Evolutionary conservation across 2,329 filamentous ascomycete species (phyloP), one percentile per base, ranked within the genome.

Genomic region (Fusarium sp.): DNA sequence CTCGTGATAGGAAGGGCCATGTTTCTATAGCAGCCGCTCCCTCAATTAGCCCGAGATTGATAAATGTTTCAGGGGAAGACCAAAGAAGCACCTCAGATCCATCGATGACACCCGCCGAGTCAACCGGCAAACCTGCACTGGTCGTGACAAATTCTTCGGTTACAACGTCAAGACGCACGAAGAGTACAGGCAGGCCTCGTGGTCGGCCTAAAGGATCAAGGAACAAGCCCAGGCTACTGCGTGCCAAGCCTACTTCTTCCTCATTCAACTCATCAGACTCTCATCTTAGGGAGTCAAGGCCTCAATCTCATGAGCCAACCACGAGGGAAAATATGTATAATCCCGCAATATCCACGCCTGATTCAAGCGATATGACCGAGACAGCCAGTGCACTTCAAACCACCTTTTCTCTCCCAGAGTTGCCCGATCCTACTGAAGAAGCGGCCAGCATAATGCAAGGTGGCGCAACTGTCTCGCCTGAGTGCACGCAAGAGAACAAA

Each of bases 181-280:
- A 75, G 26, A 76, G 78, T 24, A 72, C 74, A 17, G 68, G 68
- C 20, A 81, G 78, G 58, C 82, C 81, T 61, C 78, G 79, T 67
- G 82, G 83, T 14, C 81, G 85, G 44, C 83, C 87, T 3, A 88
- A 85, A 63, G 85, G 85, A 1, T 85, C 85, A 20, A 86, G 83
- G 68, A 85, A 84, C 60, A 83, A 84, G 36, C 78, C 80, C 22
- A 85, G 81, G 63, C 71, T 79, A 13, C 71, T 58, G 8, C 38
- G 60, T 20, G 73, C 65, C 24, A 10, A 30, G 32, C 56, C 20
- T 52, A 13, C n/a, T 36, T 28, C 56, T 50, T 36, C 55, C 34
- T 51, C 56, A n/a, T 59, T 59, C 17, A 50, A 34, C 42, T n/a
- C 45, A 36, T 44, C 7, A 39, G 60, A 48, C 30, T 36, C n/a